Evolutionary conservation across 768 basidiomycete species (phyloP), one percentile per base, ranked within the genome.

Genomic region (Hemileccinum impolitum): DNA sequence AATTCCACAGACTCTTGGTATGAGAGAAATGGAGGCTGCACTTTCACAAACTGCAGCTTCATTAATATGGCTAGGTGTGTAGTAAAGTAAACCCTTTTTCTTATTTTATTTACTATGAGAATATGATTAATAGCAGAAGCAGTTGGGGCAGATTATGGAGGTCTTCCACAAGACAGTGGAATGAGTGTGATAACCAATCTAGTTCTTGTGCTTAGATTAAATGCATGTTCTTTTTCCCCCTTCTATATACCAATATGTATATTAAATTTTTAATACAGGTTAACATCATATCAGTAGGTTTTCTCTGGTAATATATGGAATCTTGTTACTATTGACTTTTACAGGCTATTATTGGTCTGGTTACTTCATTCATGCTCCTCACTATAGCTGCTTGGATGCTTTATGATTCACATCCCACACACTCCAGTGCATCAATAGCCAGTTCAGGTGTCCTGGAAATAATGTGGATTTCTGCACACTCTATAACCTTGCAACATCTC

Each of bases 51-150:
- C 26, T 2, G 19, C 46, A 37, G 50, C 54, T 12, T 17, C 23
- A 34, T 26, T 28, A 11, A 31, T 54, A 13, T 54, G 53, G 53
- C 10, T 45, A 15, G 46, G 54, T 52, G 25, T 52, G 39, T 28
- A 12, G 12, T 17, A 3, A 35, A 34, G 34, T 7, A n/a, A 32
- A 21, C 6, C 3, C 6, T 35, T 7, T 35, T n/a, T 14, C 4
- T 5, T 15, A 14, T 21, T 34, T 15, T 25, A 44, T 18, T 31
- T 8, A 25, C 10, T 2, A 18, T 17, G 4, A 12, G 8, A 28
- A 1, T 10, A 34, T 47, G 8, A 19, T 26, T 18, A 19, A 42
- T 19, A 30, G 44, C 45, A 34, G 45, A 39, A 28, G 14, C 30
- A 36, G 3, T 19, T 35, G 34, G 34, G 13, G 34, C n/a, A 3